phyloP scores from a whole-genome alignment of 2,329 filamentous ascomycete species.

The Xylariaceae sp. region DNA sequence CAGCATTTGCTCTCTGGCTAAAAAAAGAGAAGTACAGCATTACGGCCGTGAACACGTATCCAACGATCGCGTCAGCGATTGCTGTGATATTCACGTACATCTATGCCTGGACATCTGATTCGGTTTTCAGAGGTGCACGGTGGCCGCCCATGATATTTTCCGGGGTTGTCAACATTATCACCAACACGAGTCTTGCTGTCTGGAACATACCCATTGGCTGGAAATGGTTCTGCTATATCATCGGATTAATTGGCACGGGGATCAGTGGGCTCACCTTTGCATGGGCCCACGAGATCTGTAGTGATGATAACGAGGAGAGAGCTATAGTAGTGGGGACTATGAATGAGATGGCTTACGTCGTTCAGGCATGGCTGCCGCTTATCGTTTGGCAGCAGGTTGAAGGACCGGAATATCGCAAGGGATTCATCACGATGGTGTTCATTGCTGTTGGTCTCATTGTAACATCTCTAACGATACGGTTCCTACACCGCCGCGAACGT shows the following conservation, averaged over 20 bases:
- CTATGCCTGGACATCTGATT: conserved; percentile 69
- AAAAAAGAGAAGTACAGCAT: conserved; percentile 48
- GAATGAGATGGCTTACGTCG: conserved; percentile 71
- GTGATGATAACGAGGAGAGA: conserved; percentile 62
- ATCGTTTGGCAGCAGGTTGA: conserved; percentile 68
- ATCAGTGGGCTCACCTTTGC: conserved; percentile 51
- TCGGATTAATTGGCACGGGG: conserved; percentile 55
- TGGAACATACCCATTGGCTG: conserved; percentile 54
- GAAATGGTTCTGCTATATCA: conserved; percentile 66
- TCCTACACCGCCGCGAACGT: conserved; percentile 48
- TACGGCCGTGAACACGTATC: conserved; percentile 48
- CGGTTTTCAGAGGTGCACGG: conserved; percentile 58
- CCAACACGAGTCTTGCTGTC: conserved; percentile 43
- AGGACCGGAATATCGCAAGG: conserved; percentile 62
- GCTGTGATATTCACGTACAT: conserved; percentile 60
- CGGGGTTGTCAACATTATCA: conserved; percentile 46
- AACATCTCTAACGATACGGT: conserved; percentile 51
- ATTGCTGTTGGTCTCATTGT: conserved; percentile 53
- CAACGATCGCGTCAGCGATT: conserved; percentile 61
- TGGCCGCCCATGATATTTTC: conserved; percentile 68
- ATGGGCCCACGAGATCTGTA: conserved; percentile 55
- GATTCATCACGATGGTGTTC: conserved; percentile 58
- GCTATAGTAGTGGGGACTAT: conserved; percentile 67
- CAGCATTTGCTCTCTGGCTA: conserved; percentile 57
- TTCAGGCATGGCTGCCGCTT: conserved; percentile 71